Evolutionary conservation across 192 early-diverging fungal species (phyloP).

Genomic region (Oehlia diaphana): DNA sequence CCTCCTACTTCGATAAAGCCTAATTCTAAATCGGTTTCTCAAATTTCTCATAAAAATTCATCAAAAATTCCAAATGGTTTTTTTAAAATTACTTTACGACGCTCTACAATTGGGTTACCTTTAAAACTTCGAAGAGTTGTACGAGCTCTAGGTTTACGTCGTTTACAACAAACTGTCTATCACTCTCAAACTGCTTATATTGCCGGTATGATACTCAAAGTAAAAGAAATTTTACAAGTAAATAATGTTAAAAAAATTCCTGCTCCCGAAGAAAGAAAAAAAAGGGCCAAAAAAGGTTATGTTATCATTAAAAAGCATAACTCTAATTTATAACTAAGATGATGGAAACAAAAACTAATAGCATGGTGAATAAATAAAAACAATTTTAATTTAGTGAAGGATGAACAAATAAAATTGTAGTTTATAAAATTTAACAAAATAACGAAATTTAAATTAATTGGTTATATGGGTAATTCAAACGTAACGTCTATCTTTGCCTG

Average conservation of each 20-base stretch:
- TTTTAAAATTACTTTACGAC: constrained; percentile 42
- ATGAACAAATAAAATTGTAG: too few relatives aligned
- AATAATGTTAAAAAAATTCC: constrained; percentile 42
- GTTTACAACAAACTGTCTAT: constrained; percentile 45
- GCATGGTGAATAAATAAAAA: too few relatives aligned
- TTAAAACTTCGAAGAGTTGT: constrained; percentile 34
- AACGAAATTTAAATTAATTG: background rate
- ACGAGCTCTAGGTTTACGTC: constrained; percentile 38
- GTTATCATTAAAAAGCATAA: constrained; percentile 17
- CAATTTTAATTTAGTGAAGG: too few relatives aligned
- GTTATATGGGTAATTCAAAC: constrained; percentile 59
- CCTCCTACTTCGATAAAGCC: background rate
- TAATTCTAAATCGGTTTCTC: background rate
- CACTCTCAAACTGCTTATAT: constrained; percentile 45
- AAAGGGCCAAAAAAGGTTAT: constrained; percentile 12
- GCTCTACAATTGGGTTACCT: constrained; percentile 49
- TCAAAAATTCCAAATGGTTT: background rate
- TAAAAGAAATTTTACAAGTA: constrained; percentile 53
- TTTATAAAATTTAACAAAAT: background rate
- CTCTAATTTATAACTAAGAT: background rate
- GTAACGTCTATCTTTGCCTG: constrained; percentile 73
- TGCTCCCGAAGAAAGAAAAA: constrained; percentile 33
- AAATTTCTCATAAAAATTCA: constrained; percentile 6
- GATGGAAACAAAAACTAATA: too few relatives aligned
- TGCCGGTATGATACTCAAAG: constrained; percentile 51